Conservation (phyloP, 306 rosid genomes). For the Hippophae tibetana region DNA sequence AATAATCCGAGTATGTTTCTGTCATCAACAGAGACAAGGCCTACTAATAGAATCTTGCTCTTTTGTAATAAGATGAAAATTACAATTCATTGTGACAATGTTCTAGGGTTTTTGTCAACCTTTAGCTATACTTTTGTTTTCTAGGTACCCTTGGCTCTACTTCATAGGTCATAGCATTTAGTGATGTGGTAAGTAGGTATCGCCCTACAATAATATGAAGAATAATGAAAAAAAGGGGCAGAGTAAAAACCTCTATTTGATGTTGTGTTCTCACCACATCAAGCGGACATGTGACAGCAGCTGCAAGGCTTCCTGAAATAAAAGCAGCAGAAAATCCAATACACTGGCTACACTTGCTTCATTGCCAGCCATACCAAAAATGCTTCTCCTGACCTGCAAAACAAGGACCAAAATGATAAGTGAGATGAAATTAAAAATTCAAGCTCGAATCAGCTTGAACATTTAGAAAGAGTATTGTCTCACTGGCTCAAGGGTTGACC, state of each 20-base stretch:
- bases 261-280: conserved; percentile 89
- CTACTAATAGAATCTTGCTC: too few relatives aligned
- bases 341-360: conserved; percentile 43
- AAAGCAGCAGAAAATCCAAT: conserved; percentile 79
- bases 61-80: too few relatives aligned
- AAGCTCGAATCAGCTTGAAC: conserved; percentile 15
- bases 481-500: conserved; percentile 96
- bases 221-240: not conserved
- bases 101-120: too few relatives aligned
- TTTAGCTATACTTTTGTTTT: too few relatives aligned
- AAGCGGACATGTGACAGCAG: conserved; percentile 87
- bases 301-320: conserved; percentile 81
- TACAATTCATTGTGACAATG: too few relatives aligned
- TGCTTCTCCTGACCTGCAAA: conserved; percentile 51
- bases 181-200: not conserved
- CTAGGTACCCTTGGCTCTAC: not conserved
- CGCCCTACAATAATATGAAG: not conserved
- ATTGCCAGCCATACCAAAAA: conserved; percentile 54
- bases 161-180: not conserved
- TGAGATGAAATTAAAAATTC: conserved; percentile 20
- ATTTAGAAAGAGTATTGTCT: conserved; percentile 17
- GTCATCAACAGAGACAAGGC: too few relatives aligned
- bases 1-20: too few relatives aligned
- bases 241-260: conserved; percentile 74
- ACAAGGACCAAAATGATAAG: conserved; percentile 8